These are phyloP conservation scores for Simplicillium aogashimaense DNA, from an alignment of 2,329 filamentous ascomycete species.

Conservation along the genomic window DNA sequence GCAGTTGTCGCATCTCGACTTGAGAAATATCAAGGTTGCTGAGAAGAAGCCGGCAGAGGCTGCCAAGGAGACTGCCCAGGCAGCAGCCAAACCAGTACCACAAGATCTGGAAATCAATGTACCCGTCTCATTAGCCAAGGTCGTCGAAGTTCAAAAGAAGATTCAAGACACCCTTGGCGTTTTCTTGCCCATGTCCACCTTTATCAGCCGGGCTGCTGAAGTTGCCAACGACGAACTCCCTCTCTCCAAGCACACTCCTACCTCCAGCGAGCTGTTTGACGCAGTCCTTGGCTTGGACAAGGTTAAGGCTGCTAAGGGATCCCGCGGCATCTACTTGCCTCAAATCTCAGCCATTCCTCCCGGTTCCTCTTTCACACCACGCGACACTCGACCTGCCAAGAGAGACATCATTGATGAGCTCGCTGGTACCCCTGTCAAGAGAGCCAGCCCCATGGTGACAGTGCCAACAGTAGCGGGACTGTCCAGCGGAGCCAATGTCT, in stretches of 20 bases:
- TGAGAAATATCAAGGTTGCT: slow-evolving; percentile 88
- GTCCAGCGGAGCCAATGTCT: slow-evolving; percentile 58
- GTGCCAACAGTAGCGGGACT: slow-evolving; percentile 32
- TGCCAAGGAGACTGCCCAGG: slow-evolving; percentile 24
- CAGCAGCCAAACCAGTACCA: slow-evolving; percentile 31
- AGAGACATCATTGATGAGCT: slow-evolving; percentile 80
- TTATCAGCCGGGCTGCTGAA: slow-evolving; percentile 75
- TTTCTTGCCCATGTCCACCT: slow-evolving; percentile 73
- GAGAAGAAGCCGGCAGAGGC: slow-evolving; percentile 32
- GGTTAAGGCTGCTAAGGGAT: slow-evolving; percentile 33
- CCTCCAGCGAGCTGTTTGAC: slow-evolving; percentile 79
- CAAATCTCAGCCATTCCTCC: slow-evolving; percentile 53
- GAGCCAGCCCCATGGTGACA: slow-evolving; percentile 17
- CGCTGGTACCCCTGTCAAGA: slow-evolving; percentile 26
- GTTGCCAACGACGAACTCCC: slow-evolving; percentile 84
- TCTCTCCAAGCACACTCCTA: slow-evolving; percentile 48
- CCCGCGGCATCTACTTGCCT: slow-evolving; percentile 59
- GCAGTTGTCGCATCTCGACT: slow-evolving; percentile 74
- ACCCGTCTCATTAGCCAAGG: slow-evolving; percentile 68
- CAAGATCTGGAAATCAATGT: slow-evolving; percentile 53
- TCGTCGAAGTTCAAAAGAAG: slow-evolving; percentile 71
- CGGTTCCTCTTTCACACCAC: slow-evolving; percentile 25
- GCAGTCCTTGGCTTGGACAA: slow-evolving; percentile 65
- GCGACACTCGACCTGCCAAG: slow-evolving; percentile 36
- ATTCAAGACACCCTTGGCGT: slow-evolving; percentile 70